Evolutionary conservation across 768 basidiomycete genomes (phyloP).

Genomic region (Russula foetens): DNA sequence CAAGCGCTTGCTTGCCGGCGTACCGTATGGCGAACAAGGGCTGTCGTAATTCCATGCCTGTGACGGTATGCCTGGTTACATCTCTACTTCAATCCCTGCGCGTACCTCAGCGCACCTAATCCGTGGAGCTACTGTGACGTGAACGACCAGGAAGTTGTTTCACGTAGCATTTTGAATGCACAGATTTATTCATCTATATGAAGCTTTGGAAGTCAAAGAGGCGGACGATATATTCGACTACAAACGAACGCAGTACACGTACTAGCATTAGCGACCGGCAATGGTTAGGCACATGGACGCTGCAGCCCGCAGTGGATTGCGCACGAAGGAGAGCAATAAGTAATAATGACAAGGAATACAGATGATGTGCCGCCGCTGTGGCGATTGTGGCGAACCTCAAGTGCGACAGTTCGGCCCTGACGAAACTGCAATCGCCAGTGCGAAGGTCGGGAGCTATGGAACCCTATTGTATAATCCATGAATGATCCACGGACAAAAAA

Average conservation of each 20-base stretch:
- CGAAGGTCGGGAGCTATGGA: not conserved
- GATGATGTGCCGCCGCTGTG: not conserved
- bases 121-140: not conserved
- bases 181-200: too few species aligned
- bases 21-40: not conserved
- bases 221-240: too few species aligned
- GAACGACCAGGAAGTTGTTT: not conserved
- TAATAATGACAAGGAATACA: too few species aligned
- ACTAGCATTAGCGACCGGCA: not conserved
- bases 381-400: not conserved
- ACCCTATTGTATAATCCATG: not conserved
- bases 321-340: too few species aligned
- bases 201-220: too few species aligned
- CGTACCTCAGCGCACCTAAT: too few species aligned
- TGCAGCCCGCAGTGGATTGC: not conserved
- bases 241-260: too few species aligned
- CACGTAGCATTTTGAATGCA: not conserved
- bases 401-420: not conserved
- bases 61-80: not conserved
- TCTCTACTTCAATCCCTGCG: not conserved
- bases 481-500: not conserved
- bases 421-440: too few species aligned
- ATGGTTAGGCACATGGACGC: not conserved
- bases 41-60: not conserved
- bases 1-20: not conserved